Conservation (phyloP, 2,329 filamentous ascomycete species). For the Bipolaris cookei region DNA sequence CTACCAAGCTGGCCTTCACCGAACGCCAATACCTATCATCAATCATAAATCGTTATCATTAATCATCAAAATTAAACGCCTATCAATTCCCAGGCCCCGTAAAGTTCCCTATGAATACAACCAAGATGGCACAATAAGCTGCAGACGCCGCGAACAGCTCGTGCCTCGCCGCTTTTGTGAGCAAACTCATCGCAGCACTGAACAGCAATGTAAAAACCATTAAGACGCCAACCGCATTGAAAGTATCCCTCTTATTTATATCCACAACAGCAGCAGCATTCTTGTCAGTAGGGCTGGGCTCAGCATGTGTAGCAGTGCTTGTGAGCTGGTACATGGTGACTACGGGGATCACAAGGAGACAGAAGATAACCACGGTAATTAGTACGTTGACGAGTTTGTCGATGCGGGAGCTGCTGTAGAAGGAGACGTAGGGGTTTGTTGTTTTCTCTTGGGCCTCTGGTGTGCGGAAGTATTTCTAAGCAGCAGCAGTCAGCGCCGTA, state of each 20-base stretch:
- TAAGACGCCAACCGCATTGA: constrained; percentile 51
- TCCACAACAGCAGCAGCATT: constrained; percentile 1
- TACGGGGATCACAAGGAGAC: constrained; percentile 51
- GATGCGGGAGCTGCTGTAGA: constrained; percentile 48
- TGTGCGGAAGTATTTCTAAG: constrained; percentile 48
- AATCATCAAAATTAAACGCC: not conserved
- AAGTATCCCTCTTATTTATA: constrained; percentile 36
- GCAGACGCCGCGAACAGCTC: constrained; percentile 50
- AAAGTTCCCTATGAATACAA: constrained; percentile 52
- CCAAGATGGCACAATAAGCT: constrained; percentile 50
- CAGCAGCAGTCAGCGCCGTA: not conserved
- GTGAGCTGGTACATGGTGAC: constrained; percentile 51
- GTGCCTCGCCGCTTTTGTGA: constrained; percentile 47
- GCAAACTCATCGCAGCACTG: constrained; percentile 46
- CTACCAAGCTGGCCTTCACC: too few species aligned
- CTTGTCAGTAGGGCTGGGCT: not conserved
- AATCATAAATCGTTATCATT: not conserved
- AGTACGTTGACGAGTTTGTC: constrained; percentile 51
- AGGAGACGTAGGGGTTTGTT: constrained; percentile 39
- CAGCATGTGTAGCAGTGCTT: constrained; percentile 15
- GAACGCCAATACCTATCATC: too few species aligned
- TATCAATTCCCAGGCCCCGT: constrained; percentile 41
- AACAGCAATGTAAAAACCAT: constrained; percentile 52
- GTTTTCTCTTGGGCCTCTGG: constrained; percentile 50
- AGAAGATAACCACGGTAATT: constrained; percentile 53